These are phyloP conservation scores for Colletotrichum cordylinicola DNA, from an alignment of 2,329 filamentous ascomycete species.

Conservation along the genomic window DNA sequence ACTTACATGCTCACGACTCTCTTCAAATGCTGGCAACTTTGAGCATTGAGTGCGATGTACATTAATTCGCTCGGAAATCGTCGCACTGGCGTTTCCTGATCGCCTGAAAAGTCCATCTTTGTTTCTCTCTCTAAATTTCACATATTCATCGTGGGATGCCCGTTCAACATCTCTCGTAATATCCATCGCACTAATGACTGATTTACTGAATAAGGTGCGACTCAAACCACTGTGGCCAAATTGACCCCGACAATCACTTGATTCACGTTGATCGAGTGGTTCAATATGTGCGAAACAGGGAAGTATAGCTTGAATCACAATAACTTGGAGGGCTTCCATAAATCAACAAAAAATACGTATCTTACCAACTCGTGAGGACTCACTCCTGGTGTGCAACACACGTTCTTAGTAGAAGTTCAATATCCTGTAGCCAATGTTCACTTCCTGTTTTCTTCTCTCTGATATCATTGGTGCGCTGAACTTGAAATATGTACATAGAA, in stretches of 20 bases:
- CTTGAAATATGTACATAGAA: neutral
- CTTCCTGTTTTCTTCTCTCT: neutral
- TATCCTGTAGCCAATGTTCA: neutral
- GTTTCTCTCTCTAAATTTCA: fast-evolving
- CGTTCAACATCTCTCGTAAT: neutral
- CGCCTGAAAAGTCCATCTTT: fast-evolving
- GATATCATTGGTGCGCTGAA: neutral
- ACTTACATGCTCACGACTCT: neutral
- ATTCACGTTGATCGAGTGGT: neutral
- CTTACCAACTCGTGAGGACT: neutral
- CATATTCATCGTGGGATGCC: neutral
- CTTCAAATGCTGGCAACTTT: fast-evolving
- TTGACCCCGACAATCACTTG: neutral
- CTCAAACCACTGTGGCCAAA: neutral
- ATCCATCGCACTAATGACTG: neutral
- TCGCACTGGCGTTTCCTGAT: neutral
- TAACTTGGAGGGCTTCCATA: neutral
- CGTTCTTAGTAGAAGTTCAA: neutral
- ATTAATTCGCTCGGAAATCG: fast-evolving
- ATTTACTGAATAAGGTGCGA: fast-evolving
- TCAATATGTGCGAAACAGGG: neutral
- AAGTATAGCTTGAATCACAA: neutral
- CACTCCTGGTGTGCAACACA: neutral
- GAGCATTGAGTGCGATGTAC: neutral
- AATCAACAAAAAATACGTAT: neutral